A percentile compares a stretch with the other conserved stretches of the same genome.
Conservation (phyloP, 352 stramenopile species). For the Phytopythium cucurbitacearum region DNA sequence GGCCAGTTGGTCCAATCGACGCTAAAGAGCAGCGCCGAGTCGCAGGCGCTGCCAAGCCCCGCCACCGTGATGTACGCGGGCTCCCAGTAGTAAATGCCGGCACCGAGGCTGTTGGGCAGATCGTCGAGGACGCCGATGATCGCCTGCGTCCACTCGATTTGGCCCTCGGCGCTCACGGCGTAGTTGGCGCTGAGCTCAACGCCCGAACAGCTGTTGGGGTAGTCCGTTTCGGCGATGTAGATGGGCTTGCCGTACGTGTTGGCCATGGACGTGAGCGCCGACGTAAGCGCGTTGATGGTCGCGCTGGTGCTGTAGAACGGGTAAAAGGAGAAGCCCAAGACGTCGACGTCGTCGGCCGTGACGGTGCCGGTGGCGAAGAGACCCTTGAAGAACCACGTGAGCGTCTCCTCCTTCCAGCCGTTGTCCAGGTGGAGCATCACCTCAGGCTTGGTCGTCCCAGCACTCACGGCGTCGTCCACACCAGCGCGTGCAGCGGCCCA, state of each 20-base stretch:
- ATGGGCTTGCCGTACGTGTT: slow-evolving; percentile 27
- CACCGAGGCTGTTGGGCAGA: slow-evolving; percentile 17
- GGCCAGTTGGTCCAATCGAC: slow-evolving; percentile 24
- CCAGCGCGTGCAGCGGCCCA: slow-evolving; percentile 20
- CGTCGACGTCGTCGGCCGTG: slow-evolving; percentile 21
- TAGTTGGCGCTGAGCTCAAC: slow-evolving; percentile 23
- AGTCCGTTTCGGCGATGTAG: slow-evolving; percentile 30
- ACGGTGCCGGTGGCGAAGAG: slow-evolving; percentile 23
- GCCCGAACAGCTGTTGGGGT: slow-evolving; percentile 18
- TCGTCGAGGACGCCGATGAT: slow-evolving; percentile 19
- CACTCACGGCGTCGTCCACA: slow-evolving; percentile 16
- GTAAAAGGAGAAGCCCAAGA: slow-evolving; percentile 28
- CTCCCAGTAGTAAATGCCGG: slow-evolving; percentile 34
- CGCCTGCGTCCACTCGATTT: slow-evolving; percentile 20
- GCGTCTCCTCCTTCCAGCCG: slow-evolving; percentile 23
- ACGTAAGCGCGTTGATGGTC: slow-evolving; percentile 20
- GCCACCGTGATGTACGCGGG: slow-evolving; percentile 21
- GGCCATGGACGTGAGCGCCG: slow-evolving; percentile 18
- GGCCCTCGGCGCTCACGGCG: slow-evolving; percentile 14
- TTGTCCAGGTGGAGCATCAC: slow-evolving; percentile 32
- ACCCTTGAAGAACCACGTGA: slow-evolving; percentile 24
- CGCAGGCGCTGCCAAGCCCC: slow-evolving; percentile 21
- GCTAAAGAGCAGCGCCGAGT: slow-evolving; percentile 23
- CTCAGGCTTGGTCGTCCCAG: slow-evolving; percentile 19
- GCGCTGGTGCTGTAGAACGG: slow-evolving; percentile 23